Evolutionary conservation across 805 yeast species (phyloP), one percentile per base, ranked within the genome.

Genomic region (Saturnispora hagleri): DNA sequence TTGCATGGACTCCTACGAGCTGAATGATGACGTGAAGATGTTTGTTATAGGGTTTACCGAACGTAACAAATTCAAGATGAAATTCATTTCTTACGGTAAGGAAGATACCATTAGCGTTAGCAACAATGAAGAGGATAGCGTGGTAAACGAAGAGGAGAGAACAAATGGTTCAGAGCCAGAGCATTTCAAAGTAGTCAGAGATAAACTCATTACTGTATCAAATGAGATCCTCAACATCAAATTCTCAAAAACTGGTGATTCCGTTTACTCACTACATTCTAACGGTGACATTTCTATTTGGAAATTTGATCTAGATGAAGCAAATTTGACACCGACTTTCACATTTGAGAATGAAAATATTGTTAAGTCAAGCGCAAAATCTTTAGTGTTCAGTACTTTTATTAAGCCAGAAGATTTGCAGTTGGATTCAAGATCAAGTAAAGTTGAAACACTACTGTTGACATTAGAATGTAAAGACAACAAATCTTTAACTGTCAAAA

Each of bases 41-140:
- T 65, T 68, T 57, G 70, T 64, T 5, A 62, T 68, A 9, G 70
- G 71, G 2, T 49, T 66, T 18, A 63, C 65, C 8, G 74, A 71
- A 48, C 62, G 73, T 54, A 67, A 63, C 51, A 69, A 65, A 47
- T 51, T 60, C 26, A 55, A 40, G 43, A 46, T 69, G 48, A 62
- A 57, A 50, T 57, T 63, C 34, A 61, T 66, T 13, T 54, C 57
- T 4, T 63, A 60, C 55, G 68, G 64, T 26, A 59, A 51, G 9
- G 44, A 43, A 36, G 22, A 36, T 22, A 18, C 24, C n/a, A 18
- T 28, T 20, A 43, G 43, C 18, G 35, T 26, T 27, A 17, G 45
- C 13, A 48, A 56, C 12, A 47, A 54, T 3, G 51, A 57, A 9
- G 68, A 64, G 20, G 67, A 67, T 47, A 59, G 64, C 4, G 57